Conservation (phyloP, 2,329 filamentous ascomycete genomes). For the Colletotrichum orchidophilum region DNA sequence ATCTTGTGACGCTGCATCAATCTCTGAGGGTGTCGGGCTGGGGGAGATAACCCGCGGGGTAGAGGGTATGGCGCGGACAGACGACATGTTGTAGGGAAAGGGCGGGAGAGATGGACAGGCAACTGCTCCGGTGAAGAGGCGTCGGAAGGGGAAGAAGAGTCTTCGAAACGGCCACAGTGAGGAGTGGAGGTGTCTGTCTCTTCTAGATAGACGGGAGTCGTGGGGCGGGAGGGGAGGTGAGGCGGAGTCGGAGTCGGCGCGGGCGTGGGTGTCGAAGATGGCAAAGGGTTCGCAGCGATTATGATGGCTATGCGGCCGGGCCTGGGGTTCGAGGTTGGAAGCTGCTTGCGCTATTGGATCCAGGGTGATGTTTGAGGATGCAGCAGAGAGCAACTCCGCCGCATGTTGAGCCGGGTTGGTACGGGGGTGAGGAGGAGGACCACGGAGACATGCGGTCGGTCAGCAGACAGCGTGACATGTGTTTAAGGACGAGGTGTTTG, state of each 20-base stretch:
- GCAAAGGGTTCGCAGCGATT: slow-evolving; percentile 35
- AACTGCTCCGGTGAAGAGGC: slow-evolving; percentile 65
- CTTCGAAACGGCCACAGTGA: slow-evolving; percentile 56
- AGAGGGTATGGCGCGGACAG: slow-evolving; percentile 69
- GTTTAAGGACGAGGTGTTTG: slow-evolving; percentile 29
- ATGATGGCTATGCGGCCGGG: slow-evolving; percentile 37
- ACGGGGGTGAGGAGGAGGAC: slow-evolving; percentile 31
- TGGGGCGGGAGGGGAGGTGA: slow-evolving; percentile 34
- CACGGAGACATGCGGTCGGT: slow-evolving; percentile 34
- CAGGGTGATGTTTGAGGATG: slow-evolving; percentile 62
- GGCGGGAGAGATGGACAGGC: slow-evolving; percentile 66
- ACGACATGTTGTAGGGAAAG: slow-evolving; percentile 65
- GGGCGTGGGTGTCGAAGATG: slow-evolving; percentile 35
- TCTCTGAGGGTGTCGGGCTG: slow-evolving; percentile 77
- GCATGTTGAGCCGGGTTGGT: slow-evolving; percentile 56
- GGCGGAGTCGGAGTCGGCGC: slow-evolving; percentile 35
- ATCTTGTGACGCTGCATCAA: slow-evolving; percentile 62
- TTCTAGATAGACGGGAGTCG: slow-evolving; percentile 52
- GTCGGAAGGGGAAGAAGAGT: slow-evolving; percentile 55
- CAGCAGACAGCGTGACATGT: slow-evolving; percentile 33
- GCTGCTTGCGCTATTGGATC: slow-evolving; percentile 60
- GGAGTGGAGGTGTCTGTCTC: slow-evolving; percentile 61
- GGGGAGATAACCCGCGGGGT: slow-evolving; percentile 92
- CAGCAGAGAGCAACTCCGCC: slow-evolving; percentile 67
- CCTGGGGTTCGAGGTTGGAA: slow-evolving; percentile 46